Base-by-base conservation (phyloP, 2,329 filamentous ascomycete genomes). In the Ophiocordyceps camponoti-saundersi region DNA sequence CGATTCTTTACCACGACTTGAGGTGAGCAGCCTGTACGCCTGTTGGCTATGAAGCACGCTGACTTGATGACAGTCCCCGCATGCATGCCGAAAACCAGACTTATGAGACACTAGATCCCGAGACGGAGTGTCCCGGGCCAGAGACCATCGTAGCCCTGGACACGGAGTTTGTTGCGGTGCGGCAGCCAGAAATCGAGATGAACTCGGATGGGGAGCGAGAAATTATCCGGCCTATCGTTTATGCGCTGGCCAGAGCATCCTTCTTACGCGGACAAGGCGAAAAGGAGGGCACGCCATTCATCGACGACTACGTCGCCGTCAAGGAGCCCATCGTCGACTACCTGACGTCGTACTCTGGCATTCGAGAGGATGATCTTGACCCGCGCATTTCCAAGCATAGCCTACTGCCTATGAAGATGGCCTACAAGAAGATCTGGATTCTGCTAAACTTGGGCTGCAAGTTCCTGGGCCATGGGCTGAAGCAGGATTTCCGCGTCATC, bases 361-460 rank as follows among this genome's bases (percentile, higher is more conserved):
- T 98, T 54, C 83, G 82, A 5, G 76, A 82, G 1, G 82, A 83
- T 21, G 92, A 98, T 58, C 71, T 98, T 10, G 88, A 95, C 55
- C 79, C 82, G 4, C 73, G 79, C 48, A 72, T 76, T n/a, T 85
- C 84, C 42, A 77, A 74, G 47, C 90, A 95, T 63, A 86, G 87
- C 47, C 75, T 96, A 0, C 80, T 96, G 10, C 76, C 84, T 2
- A 72, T 96, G 40, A 98, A 98, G 61, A 77, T 85, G 48, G 89
- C 86, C 1, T 98, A 96, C 71, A 98, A 98, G 66, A 95, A 95
- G 62, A 79, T 98, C 29, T 98, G 93, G 93, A 77, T 96, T 16
- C 73, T 98, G 18, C 75, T 98, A 30, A 98, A 98, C 59, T 73
- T 96, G 0, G 92, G 92, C 44, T 95, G 88, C 65, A 79, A 85